Percentiles rank a stretch among this genome's conserved stretches.
phyloP scores from a whole-genome alignment of 2,329 filamentous ascomycete genomes.

The Fusarium globosum region DNA sequence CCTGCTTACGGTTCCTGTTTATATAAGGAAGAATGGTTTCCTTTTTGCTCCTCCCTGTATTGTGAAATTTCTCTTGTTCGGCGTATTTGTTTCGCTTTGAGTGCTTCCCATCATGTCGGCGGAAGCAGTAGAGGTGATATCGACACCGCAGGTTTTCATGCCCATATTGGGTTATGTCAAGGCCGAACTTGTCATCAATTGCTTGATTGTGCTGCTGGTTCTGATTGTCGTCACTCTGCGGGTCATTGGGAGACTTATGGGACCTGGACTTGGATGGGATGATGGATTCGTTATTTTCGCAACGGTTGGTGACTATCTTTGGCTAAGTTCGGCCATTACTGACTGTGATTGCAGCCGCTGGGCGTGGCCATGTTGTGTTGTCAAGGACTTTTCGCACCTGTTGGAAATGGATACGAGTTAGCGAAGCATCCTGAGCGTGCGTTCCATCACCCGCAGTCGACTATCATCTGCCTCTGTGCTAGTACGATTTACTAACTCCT shows the following conservation, averaged over 20 bases:
- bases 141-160: slow-evolving; percentile 23
- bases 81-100: slow-evolving; percentile 16
- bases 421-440: slow-evolving; percentile 30
- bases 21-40: slow-evolving; percentile 30
- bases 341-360: slow-evolving; percentile 34
- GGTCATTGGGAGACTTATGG: slow-evolving; percentile 44
- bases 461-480: too few relatives aligned
- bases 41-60: background rate
- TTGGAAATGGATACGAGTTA: slow-evolving; percentile 42
- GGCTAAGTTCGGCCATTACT: background rate
- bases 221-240: slow-evolving; percentile 44
- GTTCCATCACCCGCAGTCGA: background rate
- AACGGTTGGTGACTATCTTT: slow-evolving; percentile 28
- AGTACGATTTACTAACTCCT: background rate
- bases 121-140: slow-evolving; percentile 13
- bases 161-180: slow-evolving; percentile 41
- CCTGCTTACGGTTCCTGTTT: background rate
- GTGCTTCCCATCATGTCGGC: slow-evolving; percentile 16
- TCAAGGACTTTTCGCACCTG: slow-evolving; percentile 43
- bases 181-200: slow-evolving; percentile 47
- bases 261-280: slow-evolving; percentile 50
- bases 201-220: slow-evolving; percentile 47
- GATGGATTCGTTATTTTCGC: slow-evolving; percentile 47
- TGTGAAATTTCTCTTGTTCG: background rate
- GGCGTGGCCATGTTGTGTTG: slow-evolving; percentile 45